These are phyloP conservation scores for Geranium brycei DNA, from an alignment of 345 rosid species.

Conservation along the genomic window DNA sequence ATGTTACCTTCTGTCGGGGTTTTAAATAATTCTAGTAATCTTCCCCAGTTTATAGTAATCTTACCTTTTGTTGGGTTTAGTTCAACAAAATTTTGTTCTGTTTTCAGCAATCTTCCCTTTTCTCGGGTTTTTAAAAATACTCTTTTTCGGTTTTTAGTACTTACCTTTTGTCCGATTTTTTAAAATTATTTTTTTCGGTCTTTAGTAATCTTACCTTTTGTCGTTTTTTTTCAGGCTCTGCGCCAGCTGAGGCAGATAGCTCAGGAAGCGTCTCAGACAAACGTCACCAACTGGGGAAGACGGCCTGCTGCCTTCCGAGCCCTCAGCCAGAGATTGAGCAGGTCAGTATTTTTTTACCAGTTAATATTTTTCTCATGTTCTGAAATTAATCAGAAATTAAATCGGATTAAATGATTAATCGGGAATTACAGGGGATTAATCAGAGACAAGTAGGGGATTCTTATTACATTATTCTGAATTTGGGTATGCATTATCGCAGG, in stretches of 20 bases:
- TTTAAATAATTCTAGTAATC: too few relatives aligned
- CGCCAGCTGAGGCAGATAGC: constrained; percentile 94
- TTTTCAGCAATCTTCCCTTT: not conserved
- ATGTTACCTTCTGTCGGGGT: too few relatives aligned
- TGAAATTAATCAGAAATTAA: not conserved
- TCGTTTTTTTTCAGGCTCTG: constrained; percentile 37
- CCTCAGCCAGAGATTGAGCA: constrained; percentile 92
- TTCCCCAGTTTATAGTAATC: too few relatives aligned
- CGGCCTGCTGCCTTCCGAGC: constrained; percentile 93
- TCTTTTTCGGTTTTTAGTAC: not conserved
- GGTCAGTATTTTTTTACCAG: constrained; percentile 27
- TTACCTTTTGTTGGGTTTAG: too few relatives aligned
- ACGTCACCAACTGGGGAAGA: constrained; percentile 77
- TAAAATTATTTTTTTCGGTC: too few relatives aligned
- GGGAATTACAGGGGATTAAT: too few relatives aligned
- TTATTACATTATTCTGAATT: not conserved
- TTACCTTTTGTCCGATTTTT: too few relatives aligned
- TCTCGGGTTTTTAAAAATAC: not conserved
- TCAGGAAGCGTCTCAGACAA: constrained; percentile 79
- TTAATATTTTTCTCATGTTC: not conserved
- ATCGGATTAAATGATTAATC: too few relatives aligned
- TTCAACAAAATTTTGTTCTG: too few relatives aligned
- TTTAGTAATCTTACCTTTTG: too few relatives aligned
- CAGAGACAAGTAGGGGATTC: too few relatives aligned
- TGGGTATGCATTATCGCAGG: constrained; percentile 28